Percentiles rank a stretch among this genome's conserved stretches.
Evolutionary conservation across 257 asterid genomes (phyloP).

Genomic region (Gardenia jasminoides): DNA sequence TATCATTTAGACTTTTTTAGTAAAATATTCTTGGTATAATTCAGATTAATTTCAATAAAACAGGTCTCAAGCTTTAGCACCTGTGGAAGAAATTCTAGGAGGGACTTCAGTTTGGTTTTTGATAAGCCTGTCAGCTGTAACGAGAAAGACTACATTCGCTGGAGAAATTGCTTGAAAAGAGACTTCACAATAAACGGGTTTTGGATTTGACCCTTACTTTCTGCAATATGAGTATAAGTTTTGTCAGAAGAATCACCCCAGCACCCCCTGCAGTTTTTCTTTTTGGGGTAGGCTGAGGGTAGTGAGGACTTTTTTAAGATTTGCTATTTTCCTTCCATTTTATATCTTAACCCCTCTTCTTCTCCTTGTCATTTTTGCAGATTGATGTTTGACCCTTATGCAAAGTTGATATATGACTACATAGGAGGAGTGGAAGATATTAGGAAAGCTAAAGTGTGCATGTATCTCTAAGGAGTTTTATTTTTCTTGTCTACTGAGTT

Average conservation of each 20-base stretch:
- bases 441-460: conserved; percentile 85
- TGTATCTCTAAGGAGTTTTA: conserved; percentile 50
- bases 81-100: conserved; percentile 44
- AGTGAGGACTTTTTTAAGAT: conserved; percentile 2
- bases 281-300: background rate
- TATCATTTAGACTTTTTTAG: background rate
- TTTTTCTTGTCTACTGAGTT: conserved; percentile 12
- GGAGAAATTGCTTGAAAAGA: conserved; percentile 73
- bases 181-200: conserved; percentile 89
- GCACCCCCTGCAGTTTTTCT: background rate
- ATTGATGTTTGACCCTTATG: conserved; percentile 82
- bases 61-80: conserved; percentile 95
- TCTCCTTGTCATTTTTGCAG: conserved; percentile 35
- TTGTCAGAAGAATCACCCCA: background rate
- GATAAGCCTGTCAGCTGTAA: conserved; percentile 60
- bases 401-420: conserved; percentile 80
- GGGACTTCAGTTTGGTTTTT: conserved; percentile 38
- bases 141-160: conserved; percentile 65
- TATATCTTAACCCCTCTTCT: background rate
- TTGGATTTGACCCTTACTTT: conserved; percentile 27
- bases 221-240: conserved; percentile 6
- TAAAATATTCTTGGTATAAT: conserved; percentile 4
- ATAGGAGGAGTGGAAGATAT: conserved; percentile 73
- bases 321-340: conserved; percentile 4
- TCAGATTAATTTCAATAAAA: conserved; percentile 8